Base-by-base conservation (phyloP, 108 stramenopile genomes). In the Epithemia pelagica region DNA sequence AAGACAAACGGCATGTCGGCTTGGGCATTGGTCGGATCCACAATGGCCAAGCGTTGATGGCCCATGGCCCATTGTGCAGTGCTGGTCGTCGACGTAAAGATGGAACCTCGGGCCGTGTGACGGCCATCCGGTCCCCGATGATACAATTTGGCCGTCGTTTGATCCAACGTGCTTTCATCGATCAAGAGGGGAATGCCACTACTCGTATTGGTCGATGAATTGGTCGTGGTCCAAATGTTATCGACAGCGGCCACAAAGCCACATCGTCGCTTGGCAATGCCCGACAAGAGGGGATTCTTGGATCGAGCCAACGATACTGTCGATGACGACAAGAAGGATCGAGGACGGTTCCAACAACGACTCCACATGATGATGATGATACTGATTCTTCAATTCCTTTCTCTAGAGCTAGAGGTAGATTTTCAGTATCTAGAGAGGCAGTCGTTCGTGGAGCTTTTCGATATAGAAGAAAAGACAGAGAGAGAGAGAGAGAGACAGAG, bases 1-100 rank as follows among this genome's bases (percentile, higher is more conserved):
- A 88, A 58, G 22, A 74, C 62, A 66, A 84, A 84, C 2, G 86
- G 86, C 83, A 88, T 88, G 69, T 84, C 82, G 20, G 87, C 87
- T 25, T 54, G 56, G 1, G 77, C 74, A 54, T 70, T 73, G 61
- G 68, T 60, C 0, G 87, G 87, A 72, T 84, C 83, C 29, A 88
- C 87, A 65, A 88, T 88, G 46, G 87, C 83, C 33, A 88, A 70
- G 46, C 87, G 82, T 21, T 77, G 78, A 69, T 88, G 87, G 8
- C 87, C 77, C 77, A 78, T 78, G 37, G 69, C 66, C 77, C 77
- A 78, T 20, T 65, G 71, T 31, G 66, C 65, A 37, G 10, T 68
- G 15, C 10, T 15, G 15, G 10, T 15, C 15, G 10, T 15, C 5
- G 5, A 10, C 10, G 15, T 5, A n/a, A n/a, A n/a, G n/a, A n/a